Evolutionary conservation across 345 rosid genomes (phyloP).

Genomic region (Corchorus capsularis): DNA sequence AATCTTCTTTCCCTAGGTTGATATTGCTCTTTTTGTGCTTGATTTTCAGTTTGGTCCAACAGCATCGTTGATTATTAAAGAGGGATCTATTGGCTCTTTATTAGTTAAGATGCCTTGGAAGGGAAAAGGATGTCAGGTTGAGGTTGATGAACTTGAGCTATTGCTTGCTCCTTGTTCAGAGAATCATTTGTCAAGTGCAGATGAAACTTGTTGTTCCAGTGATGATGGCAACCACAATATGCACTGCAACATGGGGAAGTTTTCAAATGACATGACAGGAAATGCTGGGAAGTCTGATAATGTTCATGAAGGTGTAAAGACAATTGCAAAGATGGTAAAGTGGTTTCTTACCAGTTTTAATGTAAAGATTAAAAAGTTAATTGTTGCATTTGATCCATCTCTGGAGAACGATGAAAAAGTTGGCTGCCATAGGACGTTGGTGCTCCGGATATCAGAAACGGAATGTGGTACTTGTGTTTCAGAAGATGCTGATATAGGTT

Average conservation of each 20-base stretch:
- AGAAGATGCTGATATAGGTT: constrained; percentile 43
- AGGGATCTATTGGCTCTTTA: constrained; percentile 89
- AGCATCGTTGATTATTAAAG: constrained; percentile 65
- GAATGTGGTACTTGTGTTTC: constrained; percentile 80
- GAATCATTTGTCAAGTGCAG: constrained; percentile 30
- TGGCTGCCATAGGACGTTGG: constrained; percentile 47
- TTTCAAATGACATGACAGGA: constrained; percentile 39
- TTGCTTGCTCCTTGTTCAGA: constrained; percentile 60
- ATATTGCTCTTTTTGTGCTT: constrained; percentile 18
- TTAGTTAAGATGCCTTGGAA: constrained; percentile 84
- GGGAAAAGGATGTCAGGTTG: constrained; percentile 78
- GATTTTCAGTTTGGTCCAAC: constrained; percentile 58
- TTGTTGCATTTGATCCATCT: constrained; percentile 79
- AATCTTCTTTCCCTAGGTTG: background rate
- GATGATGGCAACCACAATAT: constrained; percentile 32
- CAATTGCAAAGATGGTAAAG: constrained; percentile 92
- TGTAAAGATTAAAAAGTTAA: constrained; percentile 65
- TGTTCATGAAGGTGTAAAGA: constrained; percentile 97
- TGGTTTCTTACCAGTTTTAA: constrained; percentile 87
- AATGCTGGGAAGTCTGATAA: constrained; percentile 44
- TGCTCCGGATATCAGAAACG: constrained; percentile 64
- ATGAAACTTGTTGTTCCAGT: constrained; percentile 34
- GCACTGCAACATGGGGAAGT: constrained; percentile 36
- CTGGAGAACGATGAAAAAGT: constrained; percentile 33
- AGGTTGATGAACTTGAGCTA: constrained; percentile 87